These are phyloP conservation scores for Amphicarpaea edgeworthii DNA, from an alignment of 306 rosid genomes.

Conservation along the genomic window DNA sequence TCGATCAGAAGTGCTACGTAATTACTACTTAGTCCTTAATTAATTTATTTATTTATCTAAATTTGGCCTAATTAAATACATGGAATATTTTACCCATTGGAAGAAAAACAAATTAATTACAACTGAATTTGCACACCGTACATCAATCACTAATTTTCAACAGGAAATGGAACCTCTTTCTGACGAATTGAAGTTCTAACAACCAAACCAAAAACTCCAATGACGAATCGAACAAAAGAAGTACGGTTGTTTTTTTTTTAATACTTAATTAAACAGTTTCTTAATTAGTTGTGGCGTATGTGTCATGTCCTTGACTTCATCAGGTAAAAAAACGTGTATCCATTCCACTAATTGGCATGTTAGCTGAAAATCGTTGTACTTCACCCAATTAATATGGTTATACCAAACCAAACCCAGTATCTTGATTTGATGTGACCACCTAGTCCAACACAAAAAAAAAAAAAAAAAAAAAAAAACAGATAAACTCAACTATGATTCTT, in stretches of 20 bases:
- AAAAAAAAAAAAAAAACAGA: background rate
- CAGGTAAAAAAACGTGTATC: slow-evolving; percentile 28
- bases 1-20: too few relatives aligned
- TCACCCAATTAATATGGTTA: slow-evolving; percentile 50
- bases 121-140: background rate
- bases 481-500: slow-evolving; percentile 38
- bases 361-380: slow-evolving; percentile 54
- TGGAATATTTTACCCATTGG: background rate
- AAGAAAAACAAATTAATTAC: background rate
- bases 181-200: slow-evolving; percentile 5
- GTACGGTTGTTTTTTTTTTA: background rate
- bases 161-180: background rate
- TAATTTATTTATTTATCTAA: too few relatives aligned
- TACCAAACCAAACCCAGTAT: slow-evolving; percentile 56
- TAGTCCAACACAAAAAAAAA: slow-evolving; percentile 4
- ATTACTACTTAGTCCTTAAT: too few relatives aligned
- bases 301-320: slow-evolving; percentile 53
- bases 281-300: slow-evolving; percentile 41
- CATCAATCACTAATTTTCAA: background rate
- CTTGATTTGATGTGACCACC: slow-evolving; percentile 41
- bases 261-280: background rate
- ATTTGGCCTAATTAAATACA: too few relatives aligned
- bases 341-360: slow-evolving; percentile 41
- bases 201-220: slow-evolving; percentile 38
- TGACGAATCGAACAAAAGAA: slow-evolving; percentile 13